A percentile compares a stretch with the other conserved stretches of the same genome.
These are phyloP conservation scores for Proliferodiscus dingleyae DNA, from an alignment of 2,329 filamentous ascomycete species.

Conservation along the genomic window DNA sequence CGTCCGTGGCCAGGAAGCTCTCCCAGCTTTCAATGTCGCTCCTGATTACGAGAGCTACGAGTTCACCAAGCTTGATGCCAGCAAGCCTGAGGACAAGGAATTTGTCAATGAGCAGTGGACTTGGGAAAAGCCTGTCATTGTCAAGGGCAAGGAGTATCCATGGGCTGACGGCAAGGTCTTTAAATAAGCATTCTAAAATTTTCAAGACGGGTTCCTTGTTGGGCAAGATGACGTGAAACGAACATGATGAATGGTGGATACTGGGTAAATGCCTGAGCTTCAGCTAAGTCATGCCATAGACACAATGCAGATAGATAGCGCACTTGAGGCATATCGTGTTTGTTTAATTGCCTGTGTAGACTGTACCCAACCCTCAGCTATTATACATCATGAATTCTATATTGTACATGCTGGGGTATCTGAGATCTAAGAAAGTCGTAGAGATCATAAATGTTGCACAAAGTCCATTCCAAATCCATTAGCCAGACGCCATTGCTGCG, in stretches of 20 bases:
- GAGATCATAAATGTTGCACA: not conserved
- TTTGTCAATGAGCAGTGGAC: conserved; percentile 85
- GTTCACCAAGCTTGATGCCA: conserved; percentile 93
- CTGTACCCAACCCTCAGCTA: not conserved
- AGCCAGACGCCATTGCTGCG: too few species aligned
- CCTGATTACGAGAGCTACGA: conserved; percentile 95
- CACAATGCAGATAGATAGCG: conserved; percentile 9
- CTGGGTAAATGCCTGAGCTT: conserved; percentile 4
- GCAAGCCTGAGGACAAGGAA: conserved; percentile 76
- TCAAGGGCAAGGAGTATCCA: conserved; percentile 82
- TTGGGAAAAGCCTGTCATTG: conserved; percentile 79
- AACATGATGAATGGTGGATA: conserved; percentile 17
- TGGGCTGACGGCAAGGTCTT: conserved; percentile 96
- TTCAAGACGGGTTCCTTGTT: conserved; percentile 20
- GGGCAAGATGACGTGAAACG: conserved; percentile 15
- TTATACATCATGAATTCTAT: not conserved
- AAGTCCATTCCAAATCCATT: conserved; percentile 1
- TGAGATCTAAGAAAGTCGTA: conserved; percentile 1
- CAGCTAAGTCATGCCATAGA: conserved; percentile 6
- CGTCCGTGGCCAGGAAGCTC: conserved; percentile 82
- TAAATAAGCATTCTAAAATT: conserved; percentile 65
- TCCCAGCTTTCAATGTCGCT: conserved; percentile 90
- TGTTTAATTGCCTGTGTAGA: not conserved
- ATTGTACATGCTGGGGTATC: conserved; percentile 5
- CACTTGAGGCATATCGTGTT: not conserved